Evolutionary conservation across 225 moss, liverwort and hornwort species (phyloP).

Genomic region (Pleurozium schreberi): DNA sequence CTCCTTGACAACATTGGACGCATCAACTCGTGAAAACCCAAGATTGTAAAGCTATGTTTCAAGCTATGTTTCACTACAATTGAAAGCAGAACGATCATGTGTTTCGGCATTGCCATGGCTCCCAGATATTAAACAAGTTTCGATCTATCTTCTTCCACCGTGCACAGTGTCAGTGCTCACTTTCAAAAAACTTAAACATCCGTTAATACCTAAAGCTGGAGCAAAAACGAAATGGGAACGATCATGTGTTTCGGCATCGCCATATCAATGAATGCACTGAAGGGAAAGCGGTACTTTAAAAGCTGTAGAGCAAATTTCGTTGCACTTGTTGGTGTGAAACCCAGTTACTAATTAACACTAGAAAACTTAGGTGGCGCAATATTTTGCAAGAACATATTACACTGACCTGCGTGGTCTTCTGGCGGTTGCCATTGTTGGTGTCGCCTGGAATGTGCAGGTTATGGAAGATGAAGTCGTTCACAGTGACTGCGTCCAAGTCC

Average conservation of each 20-base stretch:
- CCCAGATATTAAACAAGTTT: neutral
- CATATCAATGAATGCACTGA: neutral
- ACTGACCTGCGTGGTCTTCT: neutral
- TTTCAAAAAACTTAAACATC: neutral
- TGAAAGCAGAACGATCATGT: neutral
- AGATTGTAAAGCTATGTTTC: neutral
- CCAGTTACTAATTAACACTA: neutral
- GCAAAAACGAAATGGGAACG: neutral
- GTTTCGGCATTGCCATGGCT: neutral
- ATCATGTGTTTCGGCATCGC: neutral
- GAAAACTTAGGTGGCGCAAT: neutral
- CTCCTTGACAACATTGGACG: neutral
- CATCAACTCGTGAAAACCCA: neutral
- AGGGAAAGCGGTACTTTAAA: neutral
- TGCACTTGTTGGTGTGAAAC: neutral
- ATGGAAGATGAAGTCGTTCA: conserved; percentile 15
- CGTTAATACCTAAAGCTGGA: neutral
- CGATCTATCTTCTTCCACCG: too few relatives aligned
- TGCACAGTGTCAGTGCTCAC: neutral
- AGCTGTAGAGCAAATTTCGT: neutral
- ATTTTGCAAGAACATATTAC: neutral
- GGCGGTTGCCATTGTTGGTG: conserved; percentile 15
- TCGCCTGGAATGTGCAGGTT: conserved; percentile 2
- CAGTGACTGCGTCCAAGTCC: neutral
- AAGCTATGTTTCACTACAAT: too few relatives aligned